These are phyloP conservation scores for Xenoacremonium recifei DNA, from an alignment of 2,329 filamentous ascomycete genomes.

Conservation along the genomic window DNA sequence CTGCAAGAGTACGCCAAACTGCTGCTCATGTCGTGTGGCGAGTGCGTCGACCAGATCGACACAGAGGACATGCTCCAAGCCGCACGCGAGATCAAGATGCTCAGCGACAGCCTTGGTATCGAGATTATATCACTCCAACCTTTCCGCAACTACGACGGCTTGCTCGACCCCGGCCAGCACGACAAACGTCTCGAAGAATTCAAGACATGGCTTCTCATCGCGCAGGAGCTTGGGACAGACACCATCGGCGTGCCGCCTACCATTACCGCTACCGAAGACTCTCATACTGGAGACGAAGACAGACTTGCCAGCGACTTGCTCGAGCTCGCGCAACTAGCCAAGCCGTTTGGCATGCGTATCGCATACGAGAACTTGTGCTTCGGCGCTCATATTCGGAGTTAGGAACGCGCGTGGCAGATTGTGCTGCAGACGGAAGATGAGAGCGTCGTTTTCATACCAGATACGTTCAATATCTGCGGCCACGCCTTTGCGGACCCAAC, in stretches of 20 bases:
- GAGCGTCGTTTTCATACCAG: slow-evolving; percentile 19
- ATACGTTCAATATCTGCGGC: slow-evolving; percentile 28
- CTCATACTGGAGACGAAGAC: slow-evolving; percentile 4
- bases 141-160: slow-evolving; percentile 17
- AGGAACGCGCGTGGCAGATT: slow-evolving; percentile 13
- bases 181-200: slow-evolving; percentile 7
- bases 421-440: slow-evolving; percentile 3
- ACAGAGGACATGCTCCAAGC: slow-evolving; percentile 6
- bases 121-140: slow-evolving; percentile 19
- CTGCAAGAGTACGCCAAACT: slow-evolving; percentile 7
- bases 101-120: slow-evolving; percentile 9
- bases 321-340: slow-evolving; percentile 4
- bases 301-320: slow-evolving; percentile 5
- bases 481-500: slow-evolving; percentile 7
- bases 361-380: slow-evolving; percentile 22
- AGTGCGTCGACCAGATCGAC: background rate
- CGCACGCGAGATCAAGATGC: slow-evolving; percentile 2
- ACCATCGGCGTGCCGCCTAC: slow-evolving; percentile 19
- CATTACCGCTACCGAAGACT: slow-evolving; percentile 4
- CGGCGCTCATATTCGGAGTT: slow-evolving; percentile 8
- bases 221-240: slow-evolving; percentile 8
- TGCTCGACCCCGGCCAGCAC: slow-evolving; percentile 7
- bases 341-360: slow-evolving; percentile 8
- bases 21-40: background rate
- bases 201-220: slow-evolving; percentile 13